Evolutionary conservation across 192 early-diverging fungal species (phyloP).

Genomic region (Coemansia umbellata): DNA sequence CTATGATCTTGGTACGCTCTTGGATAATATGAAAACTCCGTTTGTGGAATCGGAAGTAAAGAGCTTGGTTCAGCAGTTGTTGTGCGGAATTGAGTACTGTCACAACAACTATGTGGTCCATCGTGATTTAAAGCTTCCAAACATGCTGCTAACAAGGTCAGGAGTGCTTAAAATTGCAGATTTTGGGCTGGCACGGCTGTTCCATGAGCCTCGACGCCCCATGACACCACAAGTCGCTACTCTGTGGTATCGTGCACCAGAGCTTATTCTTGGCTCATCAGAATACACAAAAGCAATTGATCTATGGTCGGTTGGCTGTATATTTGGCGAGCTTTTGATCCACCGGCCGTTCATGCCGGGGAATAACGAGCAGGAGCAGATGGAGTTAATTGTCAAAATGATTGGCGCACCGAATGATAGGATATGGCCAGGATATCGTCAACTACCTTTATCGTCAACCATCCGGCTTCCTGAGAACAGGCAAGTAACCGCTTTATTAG

Average conservation of each 20-base stretch:
- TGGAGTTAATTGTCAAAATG: constrained; percentile 66
- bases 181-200: constrained; percentile 73
- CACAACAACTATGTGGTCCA: constrained; percentile 64
- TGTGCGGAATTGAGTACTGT: constrained; percentile 65
- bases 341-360: constrained; percentile 76
- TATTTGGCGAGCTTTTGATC: constrained; percentile 78
- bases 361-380: constrained; percentile 72
- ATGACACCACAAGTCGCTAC: constrained; percentile 86
- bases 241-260: constrained; percentile 82
- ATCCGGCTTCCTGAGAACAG: constrained; percentile 59
- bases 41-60: constrained; percentile 52
- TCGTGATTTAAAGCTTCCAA: constrained; percentile 76
- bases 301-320: constrained; percentile 70
- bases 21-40: constrained; percentile 20
- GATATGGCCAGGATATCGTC: constrained; percentile 75
- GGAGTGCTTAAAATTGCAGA: constrained; percentile 81
- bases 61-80: constrained; percentile 69
- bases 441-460: constrained; percentile 58
- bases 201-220: constrained; percentile 55
- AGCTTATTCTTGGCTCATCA: constrained; percentile 70
- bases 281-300: constrained; percentile 72
- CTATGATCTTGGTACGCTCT: constrained; percentile 36
- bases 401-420: constrained; percentile 70
- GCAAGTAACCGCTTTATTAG: constrained; percentile 22
- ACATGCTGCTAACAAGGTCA: constrained; percentile 60